phyloP scores from a whole-genome alignment of 176 grass and related monocot species.

The Lolium multiflorum region DNA sequence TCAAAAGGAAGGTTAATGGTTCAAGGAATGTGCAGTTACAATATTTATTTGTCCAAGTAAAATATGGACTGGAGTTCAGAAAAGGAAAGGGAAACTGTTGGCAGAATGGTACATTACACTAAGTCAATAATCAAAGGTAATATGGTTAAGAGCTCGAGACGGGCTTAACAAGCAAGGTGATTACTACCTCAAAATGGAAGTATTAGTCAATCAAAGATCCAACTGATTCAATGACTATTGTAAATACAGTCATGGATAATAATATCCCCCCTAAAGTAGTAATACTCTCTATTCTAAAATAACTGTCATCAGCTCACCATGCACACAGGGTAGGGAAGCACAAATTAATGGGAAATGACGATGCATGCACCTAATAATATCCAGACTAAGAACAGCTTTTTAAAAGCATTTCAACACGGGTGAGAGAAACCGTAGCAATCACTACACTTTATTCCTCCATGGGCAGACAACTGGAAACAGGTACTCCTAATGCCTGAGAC shows the following conservation, averaged over 20 bases:
- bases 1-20: not conserved
- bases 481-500: not conserved
- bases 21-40: constrained; percentile 1
- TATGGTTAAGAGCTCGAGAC: not conserved
- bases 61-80: constrained; percentile 12
- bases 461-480: constrained; percentile 8
- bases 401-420: not conserved
- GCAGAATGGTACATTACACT: not conserved
- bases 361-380: constrained; percentile 3
- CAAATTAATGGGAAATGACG: not conserved
- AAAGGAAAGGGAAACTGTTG: not conserved
- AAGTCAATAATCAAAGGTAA: constrained; percentile 6
- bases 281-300: not conserved
- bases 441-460: not conserved
- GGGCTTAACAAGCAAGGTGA: not conserved
- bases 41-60: not conserved
- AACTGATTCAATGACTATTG: not conserved
- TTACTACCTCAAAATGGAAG: not conserved
- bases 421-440: not conserved
- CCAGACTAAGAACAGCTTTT: not conserved
- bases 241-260: constrained; percentile 3
- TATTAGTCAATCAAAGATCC: constrained; percentile 14
- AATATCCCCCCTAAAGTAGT: not conserved
- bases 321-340: not conserved
- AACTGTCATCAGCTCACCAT: constrained; percentile 23